A percentile compares a stretch with the other conserved stretches of the same genome.
phyloP scores from a whole-genome alignment of 495 filamentous ascomycete species.

The Cercophora newfieldiana region DNA sequence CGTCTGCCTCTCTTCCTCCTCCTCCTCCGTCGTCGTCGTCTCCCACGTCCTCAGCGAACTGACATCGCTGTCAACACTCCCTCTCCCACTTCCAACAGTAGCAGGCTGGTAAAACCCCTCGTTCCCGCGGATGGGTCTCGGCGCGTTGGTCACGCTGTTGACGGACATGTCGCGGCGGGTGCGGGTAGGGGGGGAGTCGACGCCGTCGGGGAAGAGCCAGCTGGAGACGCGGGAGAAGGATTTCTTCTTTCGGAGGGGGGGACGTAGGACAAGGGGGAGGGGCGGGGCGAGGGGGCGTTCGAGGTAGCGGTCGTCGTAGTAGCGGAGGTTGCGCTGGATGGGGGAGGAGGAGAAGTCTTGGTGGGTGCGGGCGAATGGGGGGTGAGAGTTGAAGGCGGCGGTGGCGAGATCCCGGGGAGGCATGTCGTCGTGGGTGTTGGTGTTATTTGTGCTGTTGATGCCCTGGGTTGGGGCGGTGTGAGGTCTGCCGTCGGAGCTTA shows the following conservation, averaged over 20 bases:
- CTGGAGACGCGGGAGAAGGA: slow-evolving; percentile 56
- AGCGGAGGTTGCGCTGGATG: not conserved
- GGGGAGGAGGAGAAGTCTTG: not conserved
- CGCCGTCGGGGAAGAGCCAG: slow-evolving; percentile 49
- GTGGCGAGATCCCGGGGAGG: slow-evolving; percentile 20
- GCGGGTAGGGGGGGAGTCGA: not conserved
- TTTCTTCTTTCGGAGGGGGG: slow-evolving; percentile 56
- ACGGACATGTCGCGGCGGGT: slow-evolving; percentile 31
- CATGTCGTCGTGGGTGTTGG: slow-evolving; percentile 18
- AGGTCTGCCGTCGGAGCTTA: slow-evolving; percentile 41
- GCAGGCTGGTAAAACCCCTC: slow-evolving; percentile 58
- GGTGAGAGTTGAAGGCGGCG: slow-evolving; percentile 26
- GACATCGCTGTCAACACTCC: not conserved
- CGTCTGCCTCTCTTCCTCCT: slow-evolving; percentile 19
- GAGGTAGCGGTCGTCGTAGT: slow-evolving; percentile 20
- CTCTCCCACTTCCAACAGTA: too few species aligned
- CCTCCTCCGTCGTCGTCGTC: slow-evolving; percentile 16
- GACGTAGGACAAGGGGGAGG: slow-evolving; percentile 51
- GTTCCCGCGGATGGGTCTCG: slow-evolving; percentile 44
- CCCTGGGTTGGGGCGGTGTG: slow-evolving; percentile 35
- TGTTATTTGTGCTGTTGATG: slow-evolving; percentile 16
- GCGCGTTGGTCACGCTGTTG: slow-evolving; percentile 50
- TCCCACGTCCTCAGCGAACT: slow-evolving; percentile 32
- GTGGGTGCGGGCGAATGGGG: not conserved
- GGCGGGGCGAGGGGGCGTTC: slow-evolving; percentile 51